Evolutionary conservation across 2,329 filamentous ascomycete genomes (phyloP).

Genomic region (Leptoxyphium fumago): DNA sequence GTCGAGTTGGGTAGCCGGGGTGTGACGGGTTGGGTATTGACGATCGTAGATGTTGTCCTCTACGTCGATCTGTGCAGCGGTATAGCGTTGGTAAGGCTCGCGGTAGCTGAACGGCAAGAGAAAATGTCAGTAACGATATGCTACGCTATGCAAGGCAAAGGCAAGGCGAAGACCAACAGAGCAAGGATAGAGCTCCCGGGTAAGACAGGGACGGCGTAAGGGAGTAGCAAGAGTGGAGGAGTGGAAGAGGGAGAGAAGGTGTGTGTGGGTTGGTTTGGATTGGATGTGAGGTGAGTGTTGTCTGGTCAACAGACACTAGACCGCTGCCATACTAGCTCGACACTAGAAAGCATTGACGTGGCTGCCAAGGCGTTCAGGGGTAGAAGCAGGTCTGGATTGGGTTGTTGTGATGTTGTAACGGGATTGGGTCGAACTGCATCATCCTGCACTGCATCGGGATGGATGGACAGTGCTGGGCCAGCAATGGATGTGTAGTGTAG

Average conservation of each 20-base stretch:
- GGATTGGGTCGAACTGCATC: too few relatives aligned
- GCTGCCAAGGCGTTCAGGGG: conserved; percentile 17
- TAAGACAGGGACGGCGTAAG: not conserved
- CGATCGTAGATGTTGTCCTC: conserved; percentile 36
- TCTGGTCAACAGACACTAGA: conserved; percentile 18
- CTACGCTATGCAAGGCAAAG: too few relatives aligned
- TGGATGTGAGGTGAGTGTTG: conserved; percentile 8
- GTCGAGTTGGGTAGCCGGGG: conserved; percentile 34
- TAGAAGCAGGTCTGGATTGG: conserved; percentile 3
- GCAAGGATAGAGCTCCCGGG: not conserved
- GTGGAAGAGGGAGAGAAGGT: conserved; percentile 13
- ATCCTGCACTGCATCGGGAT: too few relatives aligned
- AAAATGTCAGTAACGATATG: conserved; percentile 8
- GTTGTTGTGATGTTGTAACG: too few relatives aligned
- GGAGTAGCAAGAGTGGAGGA: conserved; percentile 1
- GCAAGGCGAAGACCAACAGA: not conserved
- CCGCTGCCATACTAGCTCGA: not conserved
- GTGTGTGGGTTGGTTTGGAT: conserved; percentile 1
- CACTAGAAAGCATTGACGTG: conserved; percentile 16
- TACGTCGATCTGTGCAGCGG: conserved; percentile 52
- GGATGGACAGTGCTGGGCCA: too few relatives aligned
- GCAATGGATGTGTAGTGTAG: too few relatives aligned
- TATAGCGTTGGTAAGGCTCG: conserved; percentile 41
- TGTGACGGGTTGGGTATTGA: conserved; percentile 32
- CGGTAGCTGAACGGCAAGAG: conserved; percentile 34